phyloP scores from a whole-genome alignment of 768 basidiomycete genomes.

The Dentipellis sp. region DNA sequence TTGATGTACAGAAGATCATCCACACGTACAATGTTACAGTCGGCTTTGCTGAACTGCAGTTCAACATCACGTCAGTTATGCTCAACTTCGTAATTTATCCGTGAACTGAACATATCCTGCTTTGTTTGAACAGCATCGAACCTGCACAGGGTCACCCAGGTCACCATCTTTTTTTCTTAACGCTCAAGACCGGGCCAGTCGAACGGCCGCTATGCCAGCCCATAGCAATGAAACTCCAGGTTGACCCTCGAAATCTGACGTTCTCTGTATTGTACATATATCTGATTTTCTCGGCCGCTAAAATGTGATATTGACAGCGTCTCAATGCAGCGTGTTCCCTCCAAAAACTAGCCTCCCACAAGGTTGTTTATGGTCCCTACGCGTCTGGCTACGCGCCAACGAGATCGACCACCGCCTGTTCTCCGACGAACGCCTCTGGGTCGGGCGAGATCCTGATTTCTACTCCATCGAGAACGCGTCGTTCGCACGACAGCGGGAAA shows the following conservation, averaged over 20 bases:
- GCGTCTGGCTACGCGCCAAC: constrained; percentile 54
- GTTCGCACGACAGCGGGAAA: constrained; percentile 38
- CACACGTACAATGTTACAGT: constrained; percentile 4
- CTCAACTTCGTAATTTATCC: not conserved
- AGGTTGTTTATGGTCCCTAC: constrained; percentile 46
- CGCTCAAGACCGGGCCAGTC: constrained; percentile 43
- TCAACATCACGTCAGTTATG: constrained; percentile 10
- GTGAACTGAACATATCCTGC: not conserved
- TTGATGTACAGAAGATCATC: constrained; percentile 4
- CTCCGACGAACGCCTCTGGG: constrained; percentile 54
- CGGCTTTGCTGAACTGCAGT: constrained; percentile 5
- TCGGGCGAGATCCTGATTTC: constrained; percentile 61
- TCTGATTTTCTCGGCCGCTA: not conserved
- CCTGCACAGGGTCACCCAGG: constrained; percentile 15
- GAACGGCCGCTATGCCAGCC: constrained; percentile 46
- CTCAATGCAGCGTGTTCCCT: constrained; percentile 38
- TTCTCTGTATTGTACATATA: constrained; percentile 53
- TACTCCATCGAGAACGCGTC: constrained; percentile 44
- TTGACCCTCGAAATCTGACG: constrained; percentile 46
- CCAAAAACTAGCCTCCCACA: constrained; percentile 46
- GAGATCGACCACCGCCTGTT: constrained; percentile 57
- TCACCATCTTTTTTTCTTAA: constrained; percentile 43
- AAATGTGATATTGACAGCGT: not conserved
- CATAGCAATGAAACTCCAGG: constrained; percentile 31
- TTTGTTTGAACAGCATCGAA: constrained; percentile 7